Base-by-base conservation (phyloP, 257 asterid species). In the Ehretia macrophylla region DNA sequence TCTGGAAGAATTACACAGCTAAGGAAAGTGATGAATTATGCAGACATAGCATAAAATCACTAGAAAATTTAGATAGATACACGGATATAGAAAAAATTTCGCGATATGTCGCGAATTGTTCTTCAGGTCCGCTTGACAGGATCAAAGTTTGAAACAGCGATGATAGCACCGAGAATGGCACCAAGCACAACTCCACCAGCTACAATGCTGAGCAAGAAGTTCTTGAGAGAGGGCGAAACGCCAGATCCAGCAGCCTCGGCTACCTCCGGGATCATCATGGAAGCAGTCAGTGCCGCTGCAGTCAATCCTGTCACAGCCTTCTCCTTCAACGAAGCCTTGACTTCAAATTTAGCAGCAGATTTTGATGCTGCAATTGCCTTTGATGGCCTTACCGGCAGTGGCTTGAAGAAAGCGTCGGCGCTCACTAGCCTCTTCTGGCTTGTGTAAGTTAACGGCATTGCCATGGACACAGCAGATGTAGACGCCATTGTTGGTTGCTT, bases 61-160 rank as follows among this genome's bases (percentile, higher is more conserved):
- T 13, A 49, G 60, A 72, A 32, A 63, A 38, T 11, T 42, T 42
- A 42, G 73, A 76, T 61, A 68, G 71, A 72, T 74, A 68, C 77
- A 67, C 32, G 59, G 14, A 68, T 23, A 52, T 58, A 62, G 68
- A 38, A 46, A 66, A 74, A 35, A 77, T 62, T 51, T 57, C 59
- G 73, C 64, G 46, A 49, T 60, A 42, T 44, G 56, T 44, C 48
- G 35, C 13, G 53, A 37, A 44, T 17, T n/a, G 21, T 57, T 59
- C 67, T 59, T 90, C 81, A 90, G 80, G 64, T 51, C 66, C 95
- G 64, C 75, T 85, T 87, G 73, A 91, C 94, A 27, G 96, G 98
- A 58, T 87, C 98, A 44, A 90, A 90, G 81, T 83, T 90, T 67
- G 96, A 58, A 40, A 87, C 89, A 39, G 89, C 95, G 23, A 83